These are phyloP conservation scores for Cymbopogon flexuosus DNA, from an alignment of 202 grass and related monocot species.

Conservation along the genomic window DNA sequence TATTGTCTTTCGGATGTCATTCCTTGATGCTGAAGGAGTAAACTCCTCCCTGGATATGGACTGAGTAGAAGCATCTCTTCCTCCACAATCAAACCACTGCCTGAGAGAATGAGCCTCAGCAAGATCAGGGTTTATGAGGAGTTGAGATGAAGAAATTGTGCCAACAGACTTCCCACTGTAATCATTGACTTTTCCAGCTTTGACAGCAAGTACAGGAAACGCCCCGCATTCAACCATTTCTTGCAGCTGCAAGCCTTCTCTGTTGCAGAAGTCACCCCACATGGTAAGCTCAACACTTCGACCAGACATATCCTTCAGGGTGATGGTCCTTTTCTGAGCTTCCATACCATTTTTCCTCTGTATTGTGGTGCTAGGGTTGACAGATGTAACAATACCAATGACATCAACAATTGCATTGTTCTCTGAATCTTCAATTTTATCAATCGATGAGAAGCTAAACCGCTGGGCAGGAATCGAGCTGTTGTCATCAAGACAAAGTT, in stretches of 20 bases:
- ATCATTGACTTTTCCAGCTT: constrained; percentile 89
- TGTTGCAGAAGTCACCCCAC: constrained; percentile 97
- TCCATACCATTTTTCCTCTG: constrained; percentile 94
- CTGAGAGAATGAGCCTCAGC: constrained; percentile 64
- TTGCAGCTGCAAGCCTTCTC: constrained; percentile 73
- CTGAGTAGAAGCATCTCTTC: constrained; percentile 63
- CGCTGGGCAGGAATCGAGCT: constrained; percentile 77
- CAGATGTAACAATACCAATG: constrained; percentile 75
- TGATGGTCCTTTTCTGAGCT: constrained; percentile 75
- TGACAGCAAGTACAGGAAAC: constrained; percentile 70
- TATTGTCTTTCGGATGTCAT: constrained; percentile 64
- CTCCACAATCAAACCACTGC: constrained; percentile 76
- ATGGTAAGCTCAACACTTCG: constrained; percentile 90
- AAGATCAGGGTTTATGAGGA: constrained; percentile 75
- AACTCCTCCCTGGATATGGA: constrained; percentile 88
- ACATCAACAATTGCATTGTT: constrained; percentile 75
- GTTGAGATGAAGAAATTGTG: constrained; percentile 77
- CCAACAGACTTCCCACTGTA: constrained; percentile 87
- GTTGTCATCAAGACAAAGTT: constrained; percentile 71
- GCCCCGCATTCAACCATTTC: constrained; percentile 46
- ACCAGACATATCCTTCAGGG: constrained; percentile 77
- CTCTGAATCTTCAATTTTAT: constrained; percentile 71
- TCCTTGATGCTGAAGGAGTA: constrained; percentile 53
- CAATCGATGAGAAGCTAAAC: constrained; percentile 70
- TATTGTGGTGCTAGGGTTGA: constrained; percentile 66